These are phyloP conservation scores for Albatrellus sp. DNA, from an alignment of 1,284 basidiomycete genomes.

Conservation along the genomic window DNA sequence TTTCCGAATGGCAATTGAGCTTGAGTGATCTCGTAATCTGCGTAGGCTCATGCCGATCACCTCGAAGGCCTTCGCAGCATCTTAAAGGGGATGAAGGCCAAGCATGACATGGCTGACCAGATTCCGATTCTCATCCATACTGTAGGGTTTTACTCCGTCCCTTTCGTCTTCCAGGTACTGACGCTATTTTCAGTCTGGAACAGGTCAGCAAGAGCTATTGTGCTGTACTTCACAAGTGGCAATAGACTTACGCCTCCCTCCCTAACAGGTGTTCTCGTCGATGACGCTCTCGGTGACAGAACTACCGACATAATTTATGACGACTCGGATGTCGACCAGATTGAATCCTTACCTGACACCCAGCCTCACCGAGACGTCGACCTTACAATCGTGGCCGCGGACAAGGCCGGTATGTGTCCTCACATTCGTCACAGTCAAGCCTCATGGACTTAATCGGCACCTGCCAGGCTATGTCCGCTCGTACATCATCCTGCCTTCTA, in stretches of 20 bases:
- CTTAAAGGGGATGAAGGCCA: slow-evolving; percentile 32
- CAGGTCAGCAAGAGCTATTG: slow-evolving; percentile 27
- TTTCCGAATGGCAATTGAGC: not conserved
- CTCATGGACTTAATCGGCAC: not conserved
- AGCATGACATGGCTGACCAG: slow-evolving; percentile 23
- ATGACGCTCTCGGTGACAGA: slow-evolving; percentile 23
- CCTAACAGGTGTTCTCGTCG: slow-evolving; percentile 20
- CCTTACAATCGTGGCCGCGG: slow-evolving; percentile 21
- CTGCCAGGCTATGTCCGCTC: slow-evolving; percentile 27
- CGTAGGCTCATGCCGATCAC: slow-evolving; percentile 34
- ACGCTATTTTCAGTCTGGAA: slow-evolving; percentile 8
- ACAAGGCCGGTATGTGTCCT: slow-evolving; percentile 19
- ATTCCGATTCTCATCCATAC: slow-evolving; percentile 38
- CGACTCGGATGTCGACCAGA: slow-evolving; percentile 23
- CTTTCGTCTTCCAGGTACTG: not conserved
- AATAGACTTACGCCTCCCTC: no score
- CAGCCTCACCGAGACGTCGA: slow-evolving; percentile 27
- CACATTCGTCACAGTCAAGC: not conserved
- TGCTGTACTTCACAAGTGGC: not conserved
- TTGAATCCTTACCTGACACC: slow-evolving; percentile 22
- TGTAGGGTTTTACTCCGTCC: slow-evolving; percentile 20
- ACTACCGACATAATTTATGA: slow-evolving; percentile 21
- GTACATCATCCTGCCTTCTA: slow-evolving; percentile 32
- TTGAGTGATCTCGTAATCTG: not conserved
- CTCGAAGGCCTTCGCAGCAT: slow-evolving; percentile 27